phyloP scores from a whole-genome alignment of 306 rosid species.

The Corylus americana region DNA sequence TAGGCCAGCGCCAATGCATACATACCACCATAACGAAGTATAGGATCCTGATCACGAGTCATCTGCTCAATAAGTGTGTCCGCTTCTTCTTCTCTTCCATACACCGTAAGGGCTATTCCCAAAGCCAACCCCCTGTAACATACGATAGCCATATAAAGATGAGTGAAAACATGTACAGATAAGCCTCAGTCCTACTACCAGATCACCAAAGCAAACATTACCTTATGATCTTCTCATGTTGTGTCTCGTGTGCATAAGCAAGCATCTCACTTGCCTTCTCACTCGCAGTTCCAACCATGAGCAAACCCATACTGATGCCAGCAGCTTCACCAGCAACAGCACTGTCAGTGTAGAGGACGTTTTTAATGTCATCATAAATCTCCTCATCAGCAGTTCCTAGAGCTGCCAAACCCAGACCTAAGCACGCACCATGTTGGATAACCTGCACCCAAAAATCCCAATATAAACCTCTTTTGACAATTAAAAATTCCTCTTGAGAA shows the following conservation, averaged over 20 bases:
- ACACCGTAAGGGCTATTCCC: slow-evolving; percentile 95
- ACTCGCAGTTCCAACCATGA: slow-evolving; percentile 98
- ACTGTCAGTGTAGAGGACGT: slow-evolving; percentile 87
- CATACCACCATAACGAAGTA: slow-evolving; percentile 97
- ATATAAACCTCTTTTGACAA: slow-evolving; percentile 20
- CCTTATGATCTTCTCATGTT: slow-evolving; percentile 94
- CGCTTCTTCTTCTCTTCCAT: slow-evolving; percentile 98
- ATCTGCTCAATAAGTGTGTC: slow-evolving; percentile 96
- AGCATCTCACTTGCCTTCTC: slow-evolving; percentile 98
- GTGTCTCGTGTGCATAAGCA: slow-evolving; percentile 94
- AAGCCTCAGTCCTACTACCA: slow-evolving; percentile 12
- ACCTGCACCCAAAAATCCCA: slow-evolving; percentile 55
- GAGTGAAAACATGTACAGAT: slow-evolving; percentile 8
- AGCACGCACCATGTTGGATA: slow-evolving; percentile 97
- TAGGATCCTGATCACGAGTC: slow-evolving; percentile 97
- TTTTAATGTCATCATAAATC: slow-evolving; percentile 82
- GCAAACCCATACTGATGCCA: slow-evolving; percentile 96
- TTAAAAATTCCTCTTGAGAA: slow-evolving; percentile 4
- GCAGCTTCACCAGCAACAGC: slow-evolving; percentile 99
- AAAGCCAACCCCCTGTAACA: slow-evolving; percentile 78
- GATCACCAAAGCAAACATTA: slow-evolving; percentile 28
- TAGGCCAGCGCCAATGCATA: slow-evolving; percentile 97
- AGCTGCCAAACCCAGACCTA: slow-evolving; percentile 96
- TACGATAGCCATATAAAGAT: slow-evolving; percentile 16
- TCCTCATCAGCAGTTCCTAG: slow-evolving; percentile 95